A percentile compares a stretch with the other conserved stretches of the same genome.
Evolutionary conservation across 306 rosid genomes (phyloP).

Genomic region (Rosa lucieae): DNA sequence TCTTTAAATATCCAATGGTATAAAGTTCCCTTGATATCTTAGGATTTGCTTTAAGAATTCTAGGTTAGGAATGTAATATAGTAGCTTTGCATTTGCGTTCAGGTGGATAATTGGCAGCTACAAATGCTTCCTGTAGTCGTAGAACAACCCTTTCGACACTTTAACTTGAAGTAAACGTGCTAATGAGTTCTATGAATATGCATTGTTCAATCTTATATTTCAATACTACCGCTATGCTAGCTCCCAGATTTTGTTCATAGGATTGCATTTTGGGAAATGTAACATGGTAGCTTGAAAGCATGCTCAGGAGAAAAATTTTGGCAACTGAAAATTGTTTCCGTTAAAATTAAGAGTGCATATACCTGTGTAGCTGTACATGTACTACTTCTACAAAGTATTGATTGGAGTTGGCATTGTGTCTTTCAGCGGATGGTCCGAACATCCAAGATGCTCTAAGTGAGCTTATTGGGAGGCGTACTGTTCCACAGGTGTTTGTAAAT

Average conservation of each 20-base stretch:
- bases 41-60: background rate
- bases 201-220: background rate
- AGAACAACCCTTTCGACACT: background rate
- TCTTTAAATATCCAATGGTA: background rate
- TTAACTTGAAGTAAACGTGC: too few species aligned
- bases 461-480: constrained; percentile 80
- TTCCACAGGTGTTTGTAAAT: constrained; percentile 83
- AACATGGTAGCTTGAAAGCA: background rate
- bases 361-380: background rate
- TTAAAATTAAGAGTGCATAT: constrained; percentile 3
- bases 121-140: background rate
- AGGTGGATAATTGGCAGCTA: background rate
- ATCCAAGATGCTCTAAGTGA: constrained; percentile 67
- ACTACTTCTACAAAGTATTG: background rate
- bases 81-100: background rate
- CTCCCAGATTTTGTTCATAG: background rate
- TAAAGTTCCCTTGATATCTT: background rate
- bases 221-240: background rate
- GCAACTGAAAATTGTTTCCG: constrained; percentile 2
- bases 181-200: background rate
- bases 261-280: background rate
- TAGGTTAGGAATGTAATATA: background rate
- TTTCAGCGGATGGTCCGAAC: constrained; percentile 68
- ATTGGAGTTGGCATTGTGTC: constrained; percentile 23
- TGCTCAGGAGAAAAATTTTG: background rate